phyloP scores from a whole-genome alignment of 2,329 filamentous ascomycete species.

The Hypoxylon sp. region DNA sequence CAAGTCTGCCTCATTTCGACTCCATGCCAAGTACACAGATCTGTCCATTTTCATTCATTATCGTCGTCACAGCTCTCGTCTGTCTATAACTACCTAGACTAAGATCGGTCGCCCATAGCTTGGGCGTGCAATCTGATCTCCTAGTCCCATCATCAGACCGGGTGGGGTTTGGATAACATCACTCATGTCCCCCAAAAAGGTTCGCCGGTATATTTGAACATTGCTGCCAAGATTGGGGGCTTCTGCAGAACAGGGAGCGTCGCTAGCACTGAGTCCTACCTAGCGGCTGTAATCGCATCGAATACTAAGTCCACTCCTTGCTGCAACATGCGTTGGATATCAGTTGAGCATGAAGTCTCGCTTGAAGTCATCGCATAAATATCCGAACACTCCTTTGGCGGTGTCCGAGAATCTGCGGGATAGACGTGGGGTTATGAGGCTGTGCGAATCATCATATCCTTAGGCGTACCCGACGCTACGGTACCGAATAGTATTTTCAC shows the following conservation, averaged over 20 bases:
- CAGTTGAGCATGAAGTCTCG: neutral
- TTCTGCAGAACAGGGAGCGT: neutral
- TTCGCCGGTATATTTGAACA: neutral
- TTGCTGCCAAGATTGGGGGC: neutral
- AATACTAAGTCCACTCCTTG: neutral
- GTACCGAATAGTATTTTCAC: constrained; percentile 14
- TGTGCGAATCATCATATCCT: constrained; percentile 3
- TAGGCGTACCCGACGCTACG: neutral
- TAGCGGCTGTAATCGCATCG: neutral
- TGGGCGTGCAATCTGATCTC: neutral
- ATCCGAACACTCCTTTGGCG: neutral
- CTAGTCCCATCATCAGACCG: constrained; percentile 14
- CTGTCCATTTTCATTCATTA: constrained; percentile 24
- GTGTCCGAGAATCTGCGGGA: neutral
- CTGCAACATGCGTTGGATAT: neutral
- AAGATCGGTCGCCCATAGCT: neutral
- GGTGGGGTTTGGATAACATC: neutral
- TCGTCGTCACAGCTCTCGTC: constrained; percentile 11
- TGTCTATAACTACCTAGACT: neutral
- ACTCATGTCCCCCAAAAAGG: neutral
- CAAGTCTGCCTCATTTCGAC: constrained; percentile 5
- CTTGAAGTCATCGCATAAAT: neutral
- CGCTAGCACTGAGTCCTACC: neutral
- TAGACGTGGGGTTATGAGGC: neutral
- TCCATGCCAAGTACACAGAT: constrained; percentile 8